These are phyloP conservation scores for Colletotrichum agaves DNA, from an alignment of 2,329 filamentous ascomycete genomes.

Conservation along the genomic window DNA sequence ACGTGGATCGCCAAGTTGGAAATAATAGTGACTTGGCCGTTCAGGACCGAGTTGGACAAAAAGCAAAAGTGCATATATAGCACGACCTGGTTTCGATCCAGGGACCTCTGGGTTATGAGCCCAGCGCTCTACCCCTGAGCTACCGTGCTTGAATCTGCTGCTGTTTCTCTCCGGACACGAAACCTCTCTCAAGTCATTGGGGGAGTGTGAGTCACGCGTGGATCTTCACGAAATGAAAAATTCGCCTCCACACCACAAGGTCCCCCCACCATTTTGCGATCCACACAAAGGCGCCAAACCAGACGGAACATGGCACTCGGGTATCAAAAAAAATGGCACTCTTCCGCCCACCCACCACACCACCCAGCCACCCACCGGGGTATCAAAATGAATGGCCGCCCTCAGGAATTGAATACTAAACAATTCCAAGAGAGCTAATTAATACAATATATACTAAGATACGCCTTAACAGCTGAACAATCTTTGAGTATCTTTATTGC, in stretches of 20 bases:
- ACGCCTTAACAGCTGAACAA: too few species aligned
- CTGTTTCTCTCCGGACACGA: accelerated
- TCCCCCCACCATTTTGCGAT: neutral
- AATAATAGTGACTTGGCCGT: neutral
- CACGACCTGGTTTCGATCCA: conserved; percentile 36
- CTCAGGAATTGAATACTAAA: too few species aligned
- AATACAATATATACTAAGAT: too few species aligned
- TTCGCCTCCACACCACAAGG: neutral
- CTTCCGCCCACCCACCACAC: too few species aligned
- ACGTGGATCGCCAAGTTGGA: too few species aligned
- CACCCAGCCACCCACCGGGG: too few species aligned
- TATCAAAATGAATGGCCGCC: too few species aligned
- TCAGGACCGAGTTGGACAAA: neutral
- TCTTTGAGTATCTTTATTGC: too few species aligned
- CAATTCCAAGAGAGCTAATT: too few species aligned
- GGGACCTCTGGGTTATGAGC: conserved; percentile 36
- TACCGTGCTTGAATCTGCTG: conserved; percentile 2
- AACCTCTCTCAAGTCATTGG: neutral
- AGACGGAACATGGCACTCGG: too few species aligned
- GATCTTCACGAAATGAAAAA: neutral
- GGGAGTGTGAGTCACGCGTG: neutral
- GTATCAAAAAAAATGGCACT: too few species aligned
- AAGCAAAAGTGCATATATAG: neutral
- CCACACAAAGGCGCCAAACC: too few species aligned
- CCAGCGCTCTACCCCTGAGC: conserved; percentile 36